Conservation (phyloP, 495 filamentous ascomycete genomes). For the Aspergillus nanangensis region DNA sequence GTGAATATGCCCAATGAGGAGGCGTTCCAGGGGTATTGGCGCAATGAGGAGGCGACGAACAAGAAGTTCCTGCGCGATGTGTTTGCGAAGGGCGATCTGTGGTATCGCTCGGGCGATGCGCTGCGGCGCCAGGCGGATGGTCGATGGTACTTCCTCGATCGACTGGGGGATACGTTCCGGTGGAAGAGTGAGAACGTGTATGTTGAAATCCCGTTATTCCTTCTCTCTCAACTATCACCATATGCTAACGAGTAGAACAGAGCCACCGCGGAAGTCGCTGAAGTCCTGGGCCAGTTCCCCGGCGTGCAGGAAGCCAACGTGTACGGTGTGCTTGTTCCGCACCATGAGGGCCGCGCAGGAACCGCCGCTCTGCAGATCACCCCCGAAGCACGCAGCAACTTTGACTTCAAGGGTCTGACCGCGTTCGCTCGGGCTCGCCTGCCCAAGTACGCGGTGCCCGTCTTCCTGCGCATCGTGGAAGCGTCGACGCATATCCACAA, state of each 20-base stretch:
- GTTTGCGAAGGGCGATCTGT: slow-evolving; percentile 70
- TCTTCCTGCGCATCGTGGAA: slow-evolving; percentile 64
- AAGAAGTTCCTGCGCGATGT: slow-evolving; percentile 70
- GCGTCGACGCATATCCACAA: slow-evolving; percentile 66
- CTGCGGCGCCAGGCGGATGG: slow-evolving; percentile 61
- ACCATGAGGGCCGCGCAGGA: slow-evolving; percentile 68
- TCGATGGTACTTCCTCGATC: slow-evolving; percentile 75
- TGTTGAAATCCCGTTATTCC: slow-evolving; percentile 5
- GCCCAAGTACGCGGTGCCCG: slow-evolving; percentile 71
- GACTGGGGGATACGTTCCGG: slow-evolving; percentile 73
- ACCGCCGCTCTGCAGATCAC: slow-evolving; percentile 54
- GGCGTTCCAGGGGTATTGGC: slow-evolving; percentile 67
- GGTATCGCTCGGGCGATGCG: slow-evolving; percentile 72
- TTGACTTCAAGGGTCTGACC: slow-evolving; percentile 52
- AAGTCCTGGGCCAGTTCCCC: slow-evolving; percentile 60
- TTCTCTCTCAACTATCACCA: not conserved
- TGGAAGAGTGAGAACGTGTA: slow-evolving; percentile 84
- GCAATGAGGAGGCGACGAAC: slow-evolving; percentile 58
- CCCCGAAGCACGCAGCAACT: slow-evolving; percentile 31
- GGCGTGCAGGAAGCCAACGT: slow-evolving; percentile 72
- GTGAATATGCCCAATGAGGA: slow-evolving; percentile 56
- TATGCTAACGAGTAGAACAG: slow-evolving; percentile 12
- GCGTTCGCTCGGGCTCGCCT: slow-evolving; percentile 51
- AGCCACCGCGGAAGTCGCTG: slow-evolving; percentile 68
- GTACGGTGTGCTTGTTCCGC: slow-evolving; percentile 68